Evolutionary conservation across 805 yeast species (phyloP), one percentile per base, ranked within the genome.

Genomic region (Nakazawaea molendinolei): DNA sequence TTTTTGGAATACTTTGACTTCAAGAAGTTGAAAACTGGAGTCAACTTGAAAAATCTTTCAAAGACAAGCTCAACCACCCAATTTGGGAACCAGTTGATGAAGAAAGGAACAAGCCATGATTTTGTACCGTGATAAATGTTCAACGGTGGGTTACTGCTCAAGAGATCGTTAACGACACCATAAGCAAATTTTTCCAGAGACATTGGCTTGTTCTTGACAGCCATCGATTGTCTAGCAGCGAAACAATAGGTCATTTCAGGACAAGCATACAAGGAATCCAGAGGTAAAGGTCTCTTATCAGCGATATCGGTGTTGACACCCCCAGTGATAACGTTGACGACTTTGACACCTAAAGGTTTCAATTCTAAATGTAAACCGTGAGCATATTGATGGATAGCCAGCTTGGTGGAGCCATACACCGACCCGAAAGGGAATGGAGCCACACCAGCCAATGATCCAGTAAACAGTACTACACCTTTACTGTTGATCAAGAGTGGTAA

Each of bases 341-440:
- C 90, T 33, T 74, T 65, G 5, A 84, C 90, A 12, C 71, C 82
- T 47, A 81, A 78, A 3, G 86, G 82, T 51, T 73, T 72, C 69
- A 84, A 53, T 55, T 84, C 95, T 18, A 77, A 50, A 35, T 79
- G 71, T 38, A 84, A 58, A 2, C 68, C 69, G 27, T 73, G 69
- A 0, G 86, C 82, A 49, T 76, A 84, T 45, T 73, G 79, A 45
- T 81, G 86, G 39, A 84, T 74, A 0, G 90, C 89, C 5, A 89
- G 86, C 49, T 84, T 84, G 1, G 81, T 54, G 1, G 89, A 67
- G 22, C 78, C 69, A 50, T 84, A 84, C 21, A 76, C 61, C 10
- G 79, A 65, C 1, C 79, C 74, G 53, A 77, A 82, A 18, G 94
- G 94, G 60, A 83, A 76, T 3, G 85, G 77, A 9, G 69, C 56